A percentile compares a stretch with the other conserved stretches of the same genome.
These are phyloP conservation scores for Cucurbita maxima DNA, from an alignment of 306 rosid species.

Conservation along the genomic window DNA sequence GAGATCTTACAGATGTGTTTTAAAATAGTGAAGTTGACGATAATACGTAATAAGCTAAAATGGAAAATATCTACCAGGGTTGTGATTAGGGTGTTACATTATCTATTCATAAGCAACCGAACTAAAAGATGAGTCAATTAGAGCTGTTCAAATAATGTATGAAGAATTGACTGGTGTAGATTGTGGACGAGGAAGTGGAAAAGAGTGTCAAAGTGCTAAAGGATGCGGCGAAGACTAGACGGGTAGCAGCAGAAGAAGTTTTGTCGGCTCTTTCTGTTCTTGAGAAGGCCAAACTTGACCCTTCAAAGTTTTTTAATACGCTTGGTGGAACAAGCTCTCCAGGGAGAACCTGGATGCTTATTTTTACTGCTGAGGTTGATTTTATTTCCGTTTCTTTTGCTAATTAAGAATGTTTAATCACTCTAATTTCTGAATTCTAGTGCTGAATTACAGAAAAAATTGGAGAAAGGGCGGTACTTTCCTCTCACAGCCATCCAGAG, in stretches of 20 bases:
- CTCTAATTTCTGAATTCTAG: not conserved
- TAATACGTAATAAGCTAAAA: too few relatives aligned
- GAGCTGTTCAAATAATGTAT: not conserved
- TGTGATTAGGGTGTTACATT: too few relatives aligned
- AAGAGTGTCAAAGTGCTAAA: conserved; percentile 68
- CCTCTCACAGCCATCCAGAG: conserved; percentile 90
- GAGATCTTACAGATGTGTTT: too few relatives aligned
- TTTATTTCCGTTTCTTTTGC: not conserved
- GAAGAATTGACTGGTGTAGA: not conserved
- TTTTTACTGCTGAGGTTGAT: conserved; percentile 65
- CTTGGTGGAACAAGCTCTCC: conserved; percentile 80
- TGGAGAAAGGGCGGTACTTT: conserved; percentile 58
- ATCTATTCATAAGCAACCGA: not conserved
- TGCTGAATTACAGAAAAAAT: conserved; percentile 41
- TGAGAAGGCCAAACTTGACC: conserved; percentile 71
- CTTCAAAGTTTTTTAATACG: conserved; percentile 51
- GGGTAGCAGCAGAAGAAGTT: conserved; percentile 42
- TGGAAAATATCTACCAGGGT: too few relatives aligned
- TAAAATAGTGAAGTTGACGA: too few relatives aligned
- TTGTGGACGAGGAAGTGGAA: conserved; percentile 49
- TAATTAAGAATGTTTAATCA: not conserved
- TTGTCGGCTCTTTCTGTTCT: conserved; percentile 60
- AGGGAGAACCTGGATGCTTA: conserved; percentile 94
- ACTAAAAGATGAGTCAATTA: not conserved
- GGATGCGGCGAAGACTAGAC: conserved; percentile 61